A percentile compares a stretch with the other conserved stretches of the same genome.
Conservation (phyloP, 2,329 filamentous ascomycete genomes). For the Pseudocercospora musae region DNA sequence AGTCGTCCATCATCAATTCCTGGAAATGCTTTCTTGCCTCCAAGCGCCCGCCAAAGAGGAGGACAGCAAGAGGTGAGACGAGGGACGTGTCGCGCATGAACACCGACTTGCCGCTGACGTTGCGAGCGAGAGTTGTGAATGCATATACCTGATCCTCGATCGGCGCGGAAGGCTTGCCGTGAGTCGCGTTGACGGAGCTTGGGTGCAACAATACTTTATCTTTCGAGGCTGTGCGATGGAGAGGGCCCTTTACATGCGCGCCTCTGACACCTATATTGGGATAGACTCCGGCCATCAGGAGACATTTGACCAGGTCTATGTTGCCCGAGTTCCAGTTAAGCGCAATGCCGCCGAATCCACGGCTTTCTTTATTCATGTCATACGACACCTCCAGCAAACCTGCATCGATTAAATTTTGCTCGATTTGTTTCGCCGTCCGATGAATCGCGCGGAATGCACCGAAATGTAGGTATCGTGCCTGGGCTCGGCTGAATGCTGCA, state of each 20-base stretch:
- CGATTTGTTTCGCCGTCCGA: conserved; percentile 38
- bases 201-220: conserved; percentile 30
- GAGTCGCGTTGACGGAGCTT: conserved; percentile 24
- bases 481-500: conserved; percentile 33
- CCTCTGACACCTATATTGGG: conserved; percentile 44
- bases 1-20: conserved; percentile 36
- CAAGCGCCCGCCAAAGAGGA: conserved; percentile 34
- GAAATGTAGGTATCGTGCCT: conserved; percentile 36
- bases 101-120: conserved; percentile 17
- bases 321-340: conserved; percentile 48
- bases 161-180: conserved; percentile 5
- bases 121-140: conserved; percentile 19
- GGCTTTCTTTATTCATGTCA: neutral
- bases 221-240: conserved; percentile 31
- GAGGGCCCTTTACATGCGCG: conserved; percentile 9
- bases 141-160: conserved; percentile 14
- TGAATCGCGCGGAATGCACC: conserved; percentile 38
- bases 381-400: conserved; percentile 32
- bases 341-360: conserved; percentile 19
- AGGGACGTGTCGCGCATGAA: conserved; percentile 30
- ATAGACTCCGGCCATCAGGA: conserved; percentile 45
- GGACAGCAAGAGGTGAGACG: conserved; percentile 27
- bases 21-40: conserved; percentile 18
- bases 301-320: conserved; percentile 44
- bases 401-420: conserved; percentile 37